Conservation (phyloP, 768 basidiomycete genomes). For the Pulveroboletus sp. region DNA sequence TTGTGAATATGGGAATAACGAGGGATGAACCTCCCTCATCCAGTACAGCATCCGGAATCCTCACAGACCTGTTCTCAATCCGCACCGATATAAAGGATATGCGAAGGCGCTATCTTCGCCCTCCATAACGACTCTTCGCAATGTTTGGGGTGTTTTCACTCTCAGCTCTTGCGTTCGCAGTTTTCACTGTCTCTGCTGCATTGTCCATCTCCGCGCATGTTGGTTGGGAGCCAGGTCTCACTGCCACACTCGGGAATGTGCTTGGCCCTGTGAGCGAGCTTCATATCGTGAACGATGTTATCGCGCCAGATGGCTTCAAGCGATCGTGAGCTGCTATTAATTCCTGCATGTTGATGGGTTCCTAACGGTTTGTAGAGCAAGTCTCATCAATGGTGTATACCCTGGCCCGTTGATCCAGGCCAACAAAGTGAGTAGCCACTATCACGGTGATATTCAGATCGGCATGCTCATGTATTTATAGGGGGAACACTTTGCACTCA, state of each 20-base stretch:
- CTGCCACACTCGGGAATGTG: background rate
- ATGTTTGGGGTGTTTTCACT: conserved; percentile 12
- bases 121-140: background rate
- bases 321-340: conserved; percentile 27
- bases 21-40: no score
- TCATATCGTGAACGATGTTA: conserved; percentile 35
- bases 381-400: conserved; percentile 41
- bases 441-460: no score
- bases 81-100: no score
- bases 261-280: conserved; percentile 26
- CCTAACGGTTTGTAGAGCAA: conserved; percentile 30
- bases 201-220: background rate
- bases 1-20: no score
- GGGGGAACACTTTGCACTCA: conserved; percentile 38
- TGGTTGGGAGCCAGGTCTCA: background rate
- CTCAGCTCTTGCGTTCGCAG: conserved; percentile 3
- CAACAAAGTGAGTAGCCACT: conserved; percentile 31
- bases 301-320: conserved; percentile 49
- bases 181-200: conserved; percentile 9
- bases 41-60: no score
- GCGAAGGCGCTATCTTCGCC: no score
- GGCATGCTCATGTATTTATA: conserved; percentile 20
- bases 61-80: no score
- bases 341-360: background rate
- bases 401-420: conserved; percentile 46